Conservation (phyloP, 1,139 yeast genomes). For the Magnusiomyces tetraspermus region DNA sequence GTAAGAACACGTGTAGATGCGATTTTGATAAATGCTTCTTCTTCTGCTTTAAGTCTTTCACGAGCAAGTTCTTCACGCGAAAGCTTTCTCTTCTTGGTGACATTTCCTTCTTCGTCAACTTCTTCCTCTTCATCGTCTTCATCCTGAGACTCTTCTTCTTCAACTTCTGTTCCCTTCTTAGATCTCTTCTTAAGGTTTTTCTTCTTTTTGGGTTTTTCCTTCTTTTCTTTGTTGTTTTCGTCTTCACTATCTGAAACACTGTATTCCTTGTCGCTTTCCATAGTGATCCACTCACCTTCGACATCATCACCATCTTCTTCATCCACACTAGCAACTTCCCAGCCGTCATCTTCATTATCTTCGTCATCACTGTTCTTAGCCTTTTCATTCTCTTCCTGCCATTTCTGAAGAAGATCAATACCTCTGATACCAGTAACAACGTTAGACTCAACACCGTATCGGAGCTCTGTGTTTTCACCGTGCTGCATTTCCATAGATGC, state of each 20-base stretch:
- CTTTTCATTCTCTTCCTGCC: slow-evolving; percentile 62
- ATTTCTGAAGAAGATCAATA: slow-evolving; percentile 75
- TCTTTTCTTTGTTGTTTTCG: slow-evolving; percentile 35
- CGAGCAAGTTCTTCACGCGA: slow-evolving; percentile 18
- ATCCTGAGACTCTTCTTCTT: slow-evolving; percentile 34
- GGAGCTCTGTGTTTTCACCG: slow-evolving; percentile 26
- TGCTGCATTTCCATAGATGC: slow-evolving; percentile 76
- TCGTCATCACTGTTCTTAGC: slow-evolving; percentile 38
- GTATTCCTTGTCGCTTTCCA: slow-evolving; percentile 39
- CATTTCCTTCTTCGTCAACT: slow-evolving; percentile 30
- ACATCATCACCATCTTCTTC: slow-evolving; percentile 43
- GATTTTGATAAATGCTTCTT: slow-evolving; percentile 49
- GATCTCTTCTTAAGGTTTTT: slow-evolving; percentile 50
- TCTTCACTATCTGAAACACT: slow-evolving; percentile 56
- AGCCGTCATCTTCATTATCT: slow-evolving; percentile 37
- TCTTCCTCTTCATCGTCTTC: slow-evolving; percentile 61
- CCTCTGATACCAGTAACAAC: slow-evolving; percentile 61
- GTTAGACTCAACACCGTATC: slow-evolving; percentile 51
- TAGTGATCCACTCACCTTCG: slow-evolving; percentile 45
- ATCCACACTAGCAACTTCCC: slow-evolving; percentile 44
- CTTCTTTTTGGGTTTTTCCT: slow-evolving; percentile 23
- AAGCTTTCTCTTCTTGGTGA: slow-evolving; percentile 20
- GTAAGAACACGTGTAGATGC: slow-evolving; percentile 74
- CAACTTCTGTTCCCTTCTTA: slow-evolving; percentile 37
- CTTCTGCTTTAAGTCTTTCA: slow-evolving; percentile 26